These are phyloP conservation scores for Boechera divaricarpa DNA, from an alignment of 345 rosid species.

Conservation along the genomic window DNA sequence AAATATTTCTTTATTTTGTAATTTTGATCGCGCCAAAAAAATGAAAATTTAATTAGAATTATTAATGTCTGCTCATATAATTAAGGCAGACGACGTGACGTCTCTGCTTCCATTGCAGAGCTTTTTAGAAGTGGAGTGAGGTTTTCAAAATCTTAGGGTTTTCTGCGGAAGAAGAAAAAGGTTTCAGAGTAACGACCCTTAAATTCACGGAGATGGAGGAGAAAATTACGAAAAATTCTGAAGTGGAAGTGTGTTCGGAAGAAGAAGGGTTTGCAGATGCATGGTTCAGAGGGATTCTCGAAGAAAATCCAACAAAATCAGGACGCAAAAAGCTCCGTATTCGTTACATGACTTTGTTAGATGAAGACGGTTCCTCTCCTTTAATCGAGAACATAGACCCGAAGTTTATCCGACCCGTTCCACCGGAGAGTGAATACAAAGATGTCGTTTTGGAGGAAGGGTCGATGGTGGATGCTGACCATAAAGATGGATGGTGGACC, in stretches of 20 bases:
- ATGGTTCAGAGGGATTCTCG: slow-evolving; percentile 56
- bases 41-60: not conserved
- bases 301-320: slow-evolving; percentile 48
- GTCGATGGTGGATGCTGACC: slow-evolving; percentile 51
- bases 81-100: not conserved
- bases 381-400: slow-evolving; percentile 54
- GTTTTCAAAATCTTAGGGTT: not conserved
- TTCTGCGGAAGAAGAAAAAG: not conserved
- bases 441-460: slow-evolving; percentile 33
- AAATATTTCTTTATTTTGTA: not conserved
- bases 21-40: slow-evolving; percentile 17
- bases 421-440: slow-evolving; percentile 36
- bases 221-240: slow-evolving; percentile 10
- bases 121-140: not conserved
- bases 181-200: not conserved
- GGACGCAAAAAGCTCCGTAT: slow-evolving; percentile 49
- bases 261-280: slow-evolving; percentile 67
- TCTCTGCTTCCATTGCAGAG: not conserved
- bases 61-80: not conserved
- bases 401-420: slow-evolving; percentile 56
- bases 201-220: not conserved
- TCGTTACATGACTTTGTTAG: slow-evolving; percentile 50
- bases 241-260: slow-evolving; percentile 59
- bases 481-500: slow-evolving; percentile 61
- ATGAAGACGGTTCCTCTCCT: slow-evolving; percentile 47